Percentiles rank a stretch among this genome's conserved stretches.
These are phyloP conservation scores for Dendrobium nobile DNA, from an alignment of 106 monocot species.

Conservation along the genomic window DNA sequence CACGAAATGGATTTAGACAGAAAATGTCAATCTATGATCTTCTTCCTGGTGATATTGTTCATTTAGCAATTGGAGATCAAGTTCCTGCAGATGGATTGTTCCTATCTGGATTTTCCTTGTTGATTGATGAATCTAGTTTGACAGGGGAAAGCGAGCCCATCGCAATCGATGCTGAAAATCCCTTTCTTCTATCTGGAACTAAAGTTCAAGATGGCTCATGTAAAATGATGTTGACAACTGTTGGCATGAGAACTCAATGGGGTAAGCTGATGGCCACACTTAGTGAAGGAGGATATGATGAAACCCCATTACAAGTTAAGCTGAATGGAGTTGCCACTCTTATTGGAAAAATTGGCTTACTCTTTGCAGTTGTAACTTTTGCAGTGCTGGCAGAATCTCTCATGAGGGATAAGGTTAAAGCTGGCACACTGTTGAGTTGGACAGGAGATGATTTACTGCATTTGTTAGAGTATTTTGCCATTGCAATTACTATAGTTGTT, in stretches of 20 bases:
- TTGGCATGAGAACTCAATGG: constrained; percentile 48
- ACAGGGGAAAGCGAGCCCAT: constrained; percentile 39
- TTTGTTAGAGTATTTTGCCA: constrained; percentile 36
- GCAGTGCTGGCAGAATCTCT: constrained; percentile 25
- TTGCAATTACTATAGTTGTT: constrained; percentile 46
- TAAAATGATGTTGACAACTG: constrained; percentile 36
- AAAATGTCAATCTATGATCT: constrained; percentile 36
- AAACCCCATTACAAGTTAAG: constrained; percentile 42
- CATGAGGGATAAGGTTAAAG: constrained; percentile 11
- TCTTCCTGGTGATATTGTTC: constrained; percentile 42
- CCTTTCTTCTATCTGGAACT: constrained; percentile 40
- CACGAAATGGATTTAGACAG: constrained; percentile 36
- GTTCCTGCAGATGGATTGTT: constrained; percentile 38
- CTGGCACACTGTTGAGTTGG: constrained; percentile 26
- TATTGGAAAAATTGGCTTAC: constrained; percentile 41
- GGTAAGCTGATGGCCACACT: constrained; percentile 37
- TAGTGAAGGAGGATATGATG: constrained; percentile 41
- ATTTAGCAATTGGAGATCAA: constrained; percentile 39
- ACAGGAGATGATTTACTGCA: constrained; percentile 29
- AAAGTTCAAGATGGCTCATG: constrained; percentile 46
- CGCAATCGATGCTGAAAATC: constrained; percentile 17
- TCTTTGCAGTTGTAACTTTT: constrained; percentile 41
- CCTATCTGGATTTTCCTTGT: constrained; percentile 28
- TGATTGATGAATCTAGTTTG: constrained; percentile 36
- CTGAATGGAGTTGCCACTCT: constrained; percentile 35